Evolutionary conservation across 1,139 yeast genomes (phyloP).

Genomic region (Groenewaldozyma auringiensis): DNA sequence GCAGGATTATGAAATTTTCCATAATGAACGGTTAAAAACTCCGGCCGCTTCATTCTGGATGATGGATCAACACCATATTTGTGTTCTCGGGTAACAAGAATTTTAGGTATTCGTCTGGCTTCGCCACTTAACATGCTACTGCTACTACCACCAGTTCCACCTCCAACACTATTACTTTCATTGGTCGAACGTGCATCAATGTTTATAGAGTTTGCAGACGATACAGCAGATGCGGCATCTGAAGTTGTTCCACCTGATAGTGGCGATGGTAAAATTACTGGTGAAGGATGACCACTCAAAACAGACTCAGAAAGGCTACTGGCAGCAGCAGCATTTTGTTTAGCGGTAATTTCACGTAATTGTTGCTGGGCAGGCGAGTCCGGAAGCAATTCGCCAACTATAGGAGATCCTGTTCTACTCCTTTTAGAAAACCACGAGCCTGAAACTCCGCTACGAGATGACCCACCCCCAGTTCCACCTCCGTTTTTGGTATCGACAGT

Average conservation of each 20-base stretch:
- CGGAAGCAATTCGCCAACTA: too few species aligned
- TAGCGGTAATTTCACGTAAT: too few species aligned
- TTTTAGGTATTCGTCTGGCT: conserved; percentile 27
- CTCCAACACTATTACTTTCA: not conserved
- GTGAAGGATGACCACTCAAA: not conserved
- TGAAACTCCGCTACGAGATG: too few species aligned
- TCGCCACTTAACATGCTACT: not conserved
- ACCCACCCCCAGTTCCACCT: conserved; percentile 1
- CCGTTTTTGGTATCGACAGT: not conserved
- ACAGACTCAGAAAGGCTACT: not conserved
- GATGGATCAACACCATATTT: conserved; percentile 71
- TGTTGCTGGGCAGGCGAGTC: too few species aligned
- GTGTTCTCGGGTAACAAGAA: conserved; percentile 52
- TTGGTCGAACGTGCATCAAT: not conserved
- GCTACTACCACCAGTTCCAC: too few species aligned
- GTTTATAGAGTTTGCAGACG: not conserved
- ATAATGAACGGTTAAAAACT: conserved; percentile 73
- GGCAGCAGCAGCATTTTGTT: not conserved
- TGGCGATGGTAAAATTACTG: not conserved
- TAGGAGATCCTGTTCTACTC: too few species aligned
- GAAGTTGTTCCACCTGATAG: not conserved
- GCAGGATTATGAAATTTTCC: conserved; percentile 92
- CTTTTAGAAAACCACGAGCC: too few species aligned
- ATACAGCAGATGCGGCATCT: not conserved
- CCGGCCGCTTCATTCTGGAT: conserved; percentile 66